Evolutionary conservation across 2,329 filamentous ascomycete species (phyloP).

Genomic region (Penicillium decumbens): DNA sequence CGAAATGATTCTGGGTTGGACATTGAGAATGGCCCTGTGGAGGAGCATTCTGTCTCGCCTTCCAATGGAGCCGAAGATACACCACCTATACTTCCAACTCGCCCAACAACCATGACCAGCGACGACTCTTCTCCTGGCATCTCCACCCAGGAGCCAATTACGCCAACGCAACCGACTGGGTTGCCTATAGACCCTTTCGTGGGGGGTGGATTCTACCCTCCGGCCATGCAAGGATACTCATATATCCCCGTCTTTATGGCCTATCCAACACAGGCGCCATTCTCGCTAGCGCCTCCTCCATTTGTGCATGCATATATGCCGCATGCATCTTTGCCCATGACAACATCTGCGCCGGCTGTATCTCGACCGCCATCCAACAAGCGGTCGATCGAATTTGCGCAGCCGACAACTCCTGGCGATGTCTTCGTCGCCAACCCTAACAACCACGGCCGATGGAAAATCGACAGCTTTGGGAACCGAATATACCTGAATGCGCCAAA

Average conservation of each 20-base stretch:
- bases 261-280: no score
- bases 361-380: conserved; percentile 2
- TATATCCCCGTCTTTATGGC: no score
- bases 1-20: background rate
- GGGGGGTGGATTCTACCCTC: no score
- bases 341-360: background rate
- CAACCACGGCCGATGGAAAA: conserved; percentile 22
- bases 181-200: background rate
- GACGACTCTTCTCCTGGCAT: background rate
- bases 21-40: background rate
- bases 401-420: conserved; percentile 10
- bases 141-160: background rate
- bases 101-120: background rate
- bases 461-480: conserved; percentile 11
- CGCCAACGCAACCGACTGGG: background rate
- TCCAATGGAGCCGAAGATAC: background rate
- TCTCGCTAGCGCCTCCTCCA: no score
- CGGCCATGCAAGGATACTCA: no score
- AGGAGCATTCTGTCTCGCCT: background rate
- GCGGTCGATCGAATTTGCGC: conserved; percentile 11
- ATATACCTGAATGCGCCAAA: conserved; percentile 20
- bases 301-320: no score
- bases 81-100: background rate
- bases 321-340: no score
- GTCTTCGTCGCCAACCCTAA: conserved; percentile 24